A percentile compares a stretch with the other conserved stretches of the same genome.
Conservation (phyloP, 139 green algal species). For the Microglena sp. region DNA sequence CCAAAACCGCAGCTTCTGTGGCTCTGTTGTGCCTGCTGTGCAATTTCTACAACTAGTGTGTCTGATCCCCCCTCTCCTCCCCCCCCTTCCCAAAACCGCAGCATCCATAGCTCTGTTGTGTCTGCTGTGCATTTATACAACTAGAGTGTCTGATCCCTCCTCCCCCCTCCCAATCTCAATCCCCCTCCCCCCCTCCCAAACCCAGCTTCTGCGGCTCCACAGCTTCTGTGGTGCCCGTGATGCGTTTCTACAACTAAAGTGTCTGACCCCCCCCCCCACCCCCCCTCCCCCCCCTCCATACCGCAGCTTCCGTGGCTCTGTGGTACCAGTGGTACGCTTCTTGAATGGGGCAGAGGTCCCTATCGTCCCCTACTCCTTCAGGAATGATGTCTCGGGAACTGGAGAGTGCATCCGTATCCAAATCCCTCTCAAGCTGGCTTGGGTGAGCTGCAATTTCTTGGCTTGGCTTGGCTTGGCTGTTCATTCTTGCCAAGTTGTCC, state of each 20-base stretch:
- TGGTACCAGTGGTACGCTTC: neutral
- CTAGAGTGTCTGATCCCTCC: no score
- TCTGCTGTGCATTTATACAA: no score
- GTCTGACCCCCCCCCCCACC: neutral
- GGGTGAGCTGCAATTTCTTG: constrained; percentile 13
- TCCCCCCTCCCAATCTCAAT: no score
- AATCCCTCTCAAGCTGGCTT: constrained; percentile 67
- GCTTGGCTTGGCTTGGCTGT: neutral
- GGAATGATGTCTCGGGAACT: constrained; percentile 33
- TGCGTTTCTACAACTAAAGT: constrained; percentile 16
- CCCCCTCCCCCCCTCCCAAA: no score
- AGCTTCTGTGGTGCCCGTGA: neutral
- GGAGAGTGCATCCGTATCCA: constrained; percentile 39
- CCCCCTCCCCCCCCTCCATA: neutral
- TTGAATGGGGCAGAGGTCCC: constrained; percentile 28
- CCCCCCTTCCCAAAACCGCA: no score
- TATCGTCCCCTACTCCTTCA: constrained; percentile 45
- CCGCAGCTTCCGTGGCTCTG: neutral
- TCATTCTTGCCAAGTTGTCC: neutral
- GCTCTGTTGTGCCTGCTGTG: no score
- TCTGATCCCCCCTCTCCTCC: no score
- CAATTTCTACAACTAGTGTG: no score
- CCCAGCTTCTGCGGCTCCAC: neutral
- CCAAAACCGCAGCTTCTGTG: no score
- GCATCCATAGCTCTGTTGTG: no score